These are phyloP conservation scores for Trypanosoma avium DNA, from an alignment of 208 protist genomes.

Conservation along the genomic window DNA sequence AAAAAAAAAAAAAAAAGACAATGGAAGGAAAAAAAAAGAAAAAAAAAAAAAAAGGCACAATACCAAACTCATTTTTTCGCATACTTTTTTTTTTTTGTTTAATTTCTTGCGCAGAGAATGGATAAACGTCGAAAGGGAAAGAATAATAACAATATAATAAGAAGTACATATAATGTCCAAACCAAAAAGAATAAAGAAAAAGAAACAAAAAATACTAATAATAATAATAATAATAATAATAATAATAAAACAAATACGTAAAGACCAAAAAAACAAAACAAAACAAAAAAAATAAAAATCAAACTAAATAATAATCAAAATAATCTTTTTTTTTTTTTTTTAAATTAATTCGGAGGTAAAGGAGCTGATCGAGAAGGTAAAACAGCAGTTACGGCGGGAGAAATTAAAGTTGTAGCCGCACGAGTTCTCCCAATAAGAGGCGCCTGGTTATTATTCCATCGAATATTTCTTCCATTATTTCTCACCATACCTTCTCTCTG, in stretches of 20 bases:
- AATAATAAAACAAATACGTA: background rate
- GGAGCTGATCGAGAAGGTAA: background rate
- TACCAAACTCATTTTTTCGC: too few relatives aligned
- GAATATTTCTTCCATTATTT: background rate
- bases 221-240: background rate
- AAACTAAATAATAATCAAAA: constrained; percentile 9
- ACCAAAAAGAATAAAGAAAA: constrained; percentile 9
- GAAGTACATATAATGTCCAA: too few relatives aligned
- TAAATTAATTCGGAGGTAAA: background rate
- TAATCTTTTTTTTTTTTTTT: background rate
- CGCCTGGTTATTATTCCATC: background rate
- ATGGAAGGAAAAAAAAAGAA: background rate
- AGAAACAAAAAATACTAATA: too few relatives aligned
- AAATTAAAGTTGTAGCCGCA: background rate
- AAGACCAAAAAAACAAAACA: background rate
- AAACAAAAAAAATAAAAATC: constrained; percentile 1
- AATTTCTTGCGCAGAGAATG: too few relatives aligned
- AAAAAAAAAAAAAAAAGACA: constrained; percentile 10
- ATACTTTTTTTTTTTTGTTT: too few relatives aligned
- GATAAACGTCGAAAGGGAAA: too few relatives aligned
- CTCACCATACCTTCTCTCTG: too few relatives aligned
- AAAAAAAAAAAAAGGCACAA: background rate
- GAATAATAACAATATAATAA: too few relatives aligned
- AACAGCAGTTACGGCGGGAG: background rate
- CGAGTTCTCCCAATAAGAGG: background rate